These are phyloP conservation scores for Fusarium secorum DNA, from an alignment of 2,329 filamentous ascomycete species.

Conservation along the genomic window DNA sequence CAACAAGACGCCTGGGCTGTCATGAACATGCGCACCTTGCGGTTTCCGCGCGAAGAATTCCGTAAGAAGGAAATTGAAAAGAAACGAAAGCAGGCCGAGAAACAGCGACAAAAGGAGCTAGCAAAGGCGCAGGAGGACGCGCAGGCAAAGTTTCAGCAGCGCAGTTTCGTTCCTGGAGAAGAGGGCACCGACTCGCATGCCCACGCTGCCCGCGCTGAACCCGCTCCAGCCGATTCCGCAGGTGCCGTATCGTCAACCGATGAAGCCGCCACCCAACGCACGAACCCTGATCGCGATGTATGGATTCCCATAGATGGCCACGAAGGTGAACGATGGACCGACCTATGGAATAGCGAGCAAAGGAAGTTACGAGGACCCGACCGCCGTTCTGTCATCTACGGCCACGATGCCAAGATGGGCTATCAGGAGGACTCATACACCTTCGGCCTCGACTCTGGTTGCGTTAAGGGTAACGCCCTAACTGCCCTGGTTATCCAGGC, in stretches of 20 bases:
- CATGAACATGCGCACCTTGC: conserved; percentile 91
- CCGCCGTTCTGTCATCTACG: conserved; percentile 79
- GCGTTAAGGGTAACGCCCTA: conserved; percentile 77
- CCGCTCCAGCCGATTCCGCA: not conserved
- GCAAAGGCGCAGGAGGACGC: conserved; percentile 25
- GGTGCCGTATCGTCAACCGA: not conserved
- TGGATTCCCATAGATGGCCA: conserved; percentile 52
- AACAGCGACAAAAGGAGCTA: conserved; percentile 27
- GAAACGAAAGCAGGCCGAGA: conserved; percentile 36
- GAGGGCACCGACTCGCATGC: not conserved
- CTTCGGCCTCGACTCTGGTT: conserved; percentile 86
- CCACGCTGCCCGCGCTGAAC: conserved; percentile 12
- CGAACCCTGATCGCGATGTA: conserved; percentile 43
- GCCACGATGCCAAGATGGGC: conserved; percentile 81
- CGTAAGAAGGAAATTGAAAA: conserved; percentile 48
- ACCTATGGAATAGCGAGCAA: conserved; percentile 65
- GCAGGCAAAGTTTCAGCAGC: conserved; percentile 8
- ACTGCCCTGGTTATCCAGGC: conserved; percentile 79
- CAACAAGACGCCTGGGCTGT: conserved; percentile 79
- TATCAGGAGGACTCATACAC: conserved; percentile 70
- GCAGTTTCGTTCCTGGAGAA: not conserved
- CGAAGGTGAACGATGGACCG: conserved; percentile 72
- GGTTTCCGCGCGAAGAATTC: conserved; percentile 57
- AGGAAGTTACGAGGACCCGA: conserved; percentile 41
- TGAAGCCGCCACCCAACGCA: conserved; percentile 10